phyloP scores from a whole-genome alignment of 139 green algal genomes.

The Yamagishiella unicocca region DNA sequence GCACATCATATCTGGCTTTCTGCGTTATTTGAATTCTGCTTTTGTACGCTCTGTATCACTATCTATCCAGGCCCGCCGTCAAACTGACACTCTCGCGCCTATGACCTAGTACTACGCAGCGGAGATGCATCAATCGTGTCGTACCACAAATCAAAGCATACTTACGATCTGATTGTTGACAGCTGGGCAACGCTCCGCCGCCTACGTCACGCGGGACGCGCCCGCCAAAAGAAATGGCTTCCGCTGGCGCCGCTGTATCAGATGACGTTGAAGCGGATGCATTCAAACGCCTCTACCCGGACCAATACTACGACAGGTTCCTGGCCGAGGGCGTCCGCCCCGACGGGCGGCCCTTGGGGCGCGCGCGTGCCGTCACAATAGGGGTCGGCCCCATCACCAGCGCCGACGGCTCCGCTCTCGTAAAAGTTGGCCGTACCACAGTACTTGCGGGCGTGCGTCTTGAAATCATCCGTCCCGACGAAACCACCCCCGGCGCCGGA shows the following conservation, averaged over 20 bases:
- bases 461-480: conserved; percentile 63
- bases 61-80: no score
- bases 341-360: conserved; percentile 76
- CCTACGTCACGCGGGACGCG: no score
- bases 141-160: no score
- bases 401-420: conserved; percentile 78
- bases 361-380: conserved; percentile 67
- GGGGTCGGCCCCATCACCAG: conserved; percentile 67
- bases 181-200: no score
- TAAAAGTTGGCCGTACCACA: conserved; percentile 77
- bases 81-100: no score
- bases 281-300: conserved; percentile 83
- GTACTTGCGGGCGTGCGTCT: conserved; percentile 79
- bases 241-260: not conserved
- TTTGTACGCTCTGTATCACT: no score
- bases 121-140: no score
- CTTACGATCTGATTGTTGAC: no score
- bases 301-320: conserved; percentile 78
- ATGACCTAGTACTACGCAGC: no score
- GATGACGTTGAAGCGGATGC: conserved; percentile 67
- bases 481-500: conserved; percentile 61
- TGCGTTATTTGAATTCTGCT: no score
- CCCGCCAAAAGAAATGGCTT: not conserved
- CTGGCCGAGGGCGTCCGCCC: conserved; percentile 71
- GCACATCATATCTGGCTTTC: no score